Conservation (phyloP, 1,284 basidiomycete genomes). For the Cryptococcus hybrid region DNA sequence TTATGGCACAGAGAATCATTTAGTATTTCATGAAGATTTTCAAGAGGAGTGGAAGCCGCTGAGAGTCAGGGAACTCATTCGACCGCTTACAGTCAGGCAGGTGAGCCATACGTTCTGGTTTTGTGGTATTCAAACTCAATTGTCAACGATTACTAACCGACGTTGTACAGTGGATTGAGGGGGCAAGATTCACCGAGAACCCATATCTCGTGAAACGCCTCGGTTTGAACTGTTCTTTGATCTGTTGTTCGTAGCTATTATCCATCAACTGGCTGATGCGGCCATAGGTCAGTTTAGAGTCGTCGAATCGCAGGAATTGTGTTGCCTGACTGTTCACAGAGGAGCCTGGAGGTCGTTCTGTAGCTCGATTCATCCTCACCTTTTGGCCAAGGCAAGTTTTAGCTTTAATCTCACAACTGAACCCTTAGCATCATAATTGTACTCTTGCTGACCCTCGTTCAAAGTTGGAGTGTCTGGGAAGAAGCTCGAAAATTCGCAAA, state of each 20-base stretch:
- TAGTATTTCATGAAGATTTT: too few relatives aligned
- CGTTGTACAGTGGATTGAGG: not conserved
- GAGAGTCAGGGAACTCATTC: slow-evolving; percentile 22
- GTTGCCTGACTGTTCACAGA: slow-evolving; percentile 8
- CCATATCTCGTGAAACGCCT: slow-evolving; percentile 22
- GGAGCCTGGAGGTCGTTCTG: slow-evolving; percentile 23
- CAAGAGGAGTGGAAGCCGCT: slow-evolving; percentile 9
- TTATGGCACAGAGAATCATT: too few relatives aligned
- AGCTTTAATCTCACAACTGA: not conserved
- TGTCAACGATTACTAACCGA: not conserved
- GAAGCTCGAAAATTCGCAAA: slow-evolving; percentile 49
- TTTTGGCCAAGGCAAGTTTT: slow-evolving; percentile 39
- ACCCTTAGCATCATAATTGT: too few relatives aligned
- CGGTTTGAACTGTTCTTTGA: slow-evolving; percentile 52
- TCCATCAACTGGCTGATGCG: slow-evolving; percentile 50
- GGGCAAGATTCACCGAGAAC: slow-evolving; percentile 27
- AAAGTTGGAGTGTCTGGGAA: slow-evolving; percentile 47
- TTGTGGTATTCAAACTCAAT: not conserved
- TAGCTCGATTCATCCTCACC: slow-evolving; percentile 36
- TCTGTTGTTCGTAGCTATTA: slow-evolving; percentile 50
- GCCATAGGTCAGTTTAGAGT: slow-evolving; percentile 23
- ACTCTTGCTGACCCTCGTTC: too few relatives aligned
- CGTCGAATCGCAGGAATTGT: not conserved
- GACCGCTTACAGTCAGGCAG: slow-evolving; percentile 27
- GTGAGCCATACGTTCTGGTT: slow-evolving; percentile 11